A percentile compares a stretch with the other conserved stretches of the same genome.
These are phyloP conservation scores for Orbilia oligospora DNA, from an alignment of 2,329 filamentous ascomycete genomes.

Conservation along the genomic window DNA sequence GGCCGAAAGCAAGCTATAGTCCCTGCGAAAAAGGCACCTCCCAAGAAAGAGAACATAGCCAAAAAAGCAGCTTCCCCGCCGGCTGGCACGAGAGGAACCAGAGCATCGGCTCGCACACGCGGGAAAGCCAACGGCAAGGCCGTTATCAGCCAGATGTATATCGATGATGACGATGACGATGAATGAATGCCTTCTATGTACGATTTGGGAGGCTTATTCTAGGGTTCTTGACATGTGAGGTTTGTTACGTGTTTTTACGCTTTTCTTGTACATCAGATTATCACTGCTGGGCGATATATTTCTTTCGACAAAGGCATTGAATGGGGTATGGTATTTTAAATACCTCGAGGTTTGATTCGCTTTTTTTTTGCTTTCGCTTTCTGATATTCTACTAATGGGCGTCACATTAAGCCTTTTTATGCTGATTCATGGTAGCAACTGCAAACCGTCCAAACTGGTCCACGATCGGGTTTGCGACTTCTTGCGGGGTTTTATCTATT, in stretches of 20 bases:
- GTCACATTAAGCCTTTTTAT: constrained; percentile 4
- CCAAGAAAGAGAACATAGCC: constrained; percentile 47
- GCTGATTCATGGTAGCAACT: constrained; percentile 8
- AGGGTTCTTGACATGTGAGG: constrained; percentile 11
- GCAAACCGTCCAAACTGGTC: neutral
- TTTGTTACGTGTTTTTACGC: constrained; percentile 8
- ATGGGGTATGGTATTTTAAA: constrained; percentile 19
- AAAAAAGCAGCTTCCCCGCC: constrained; percentile 35
- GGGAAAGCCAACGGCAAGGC: constrained; percentile 56
- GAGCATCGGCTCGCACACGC: constrained; percentile 48
- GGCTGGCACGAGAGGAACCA: constrained; percentile 44
- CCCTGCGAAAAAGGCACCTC: constrained; percentile 33
- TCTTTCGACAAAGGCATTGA: constrained; percentile 11
- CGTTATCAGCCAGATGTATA: constrained; percentile 51
- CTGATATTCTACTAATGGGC: constrained; percentile 6
- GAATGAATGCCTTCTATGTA: constrained; percentile 39
- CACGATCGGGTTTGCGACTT: neutral
- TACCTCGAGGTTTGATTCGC: constrained; percentile 26
- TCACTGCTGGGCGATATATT: constrained; percentile 24
- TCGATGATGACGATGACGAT: constrained; percentile 49
- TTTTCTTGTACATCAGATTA: constrained; percentile 34
- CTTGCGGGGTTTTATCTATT: neutral
- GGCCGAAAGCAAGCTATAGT: constrained; percentile 31
- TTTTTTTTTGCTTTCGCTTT: constrained; percentile 4
- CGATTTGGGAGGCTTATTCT: constrained; percentile 27